These are phyloP conservation scores for Syzygium malaccense DNA, from an alignment of 441 rosid species.

Conservation along the genomic window DNA sequence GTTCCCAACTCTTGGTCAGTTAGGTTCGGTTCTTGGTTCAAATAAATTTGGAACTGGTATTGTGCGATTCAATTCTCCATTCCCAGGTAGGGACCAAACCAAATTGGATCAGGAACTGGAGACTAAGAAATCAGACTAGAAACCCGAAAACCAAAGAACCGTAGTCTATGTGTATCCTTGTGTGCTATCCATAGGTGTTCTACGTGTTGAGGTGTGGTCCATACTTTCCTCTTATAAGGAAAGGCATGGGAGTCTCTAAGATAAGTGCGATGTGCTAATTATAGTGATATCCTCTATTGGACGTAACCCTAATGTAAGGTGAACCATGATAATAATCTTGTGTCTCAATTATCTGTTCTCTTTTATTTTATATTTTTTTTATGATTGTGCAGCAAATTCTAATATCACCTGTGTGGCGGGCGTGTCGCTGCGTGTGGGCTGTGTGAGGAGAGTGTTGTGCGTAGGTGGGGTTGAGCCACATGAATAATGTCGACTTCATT, in stretches of 20 bases:
- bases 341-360: no score
- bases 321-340: no score
- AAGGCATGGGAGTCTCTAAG: no score
- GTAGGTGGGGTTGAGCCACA: neutral
- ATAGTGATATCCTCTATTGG: no score
- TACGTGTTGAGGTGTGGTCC: no score
- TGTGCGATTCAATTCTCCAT: neutral
- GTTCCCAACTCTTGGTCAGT: rapidly evolving
- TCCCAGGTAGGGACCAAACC: no score
- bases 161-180: neutral
- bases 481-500: neutral
- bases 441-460: neutral
- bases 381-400: no score
- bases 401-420: neutral
- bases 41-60: neutral
- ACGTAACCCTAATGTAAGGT: no score
- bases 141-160: neutral
- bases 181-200: neutral
- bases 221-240: no score
- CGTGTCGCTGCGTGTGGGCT: neutral
- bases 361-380: no score
- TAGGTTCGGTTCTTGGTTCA: neutral
- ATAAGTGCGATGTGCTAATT: no score
- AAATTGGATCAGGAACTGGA: neutral
- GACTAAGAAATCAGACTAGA: no score